Base-by-base conservation (phyloP, 768 basidiomycete species). In the Strobilomyces echinocephalus region DNA sequence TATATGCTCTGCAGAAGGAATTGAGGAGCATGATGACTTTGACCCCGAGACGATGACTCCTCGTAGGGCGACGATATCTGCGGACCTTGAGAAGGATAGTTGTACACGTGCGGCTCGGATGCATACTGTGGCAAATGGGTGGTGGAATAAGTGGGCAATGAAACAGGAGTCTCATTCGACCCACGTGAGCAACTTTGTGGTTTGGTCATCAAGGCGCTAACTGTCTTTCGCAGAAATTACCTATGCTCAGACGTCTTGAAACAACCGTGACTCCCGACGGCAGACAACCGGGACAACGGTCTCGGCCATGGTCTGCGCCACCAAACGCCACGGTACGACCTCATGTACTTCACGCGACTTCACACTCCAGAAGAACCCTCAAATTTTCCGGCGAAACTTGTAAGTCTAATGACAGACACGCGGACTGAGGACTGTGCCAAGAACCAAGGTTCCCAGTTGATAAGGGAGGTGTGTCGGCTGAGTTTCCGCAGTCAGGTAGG, bases 131-230 rank as follows among this genome's bases (percentile, higher is more conserved):
- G 74, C 72, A 41, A 69, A 67, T 43, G 83, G 80, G 18, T 74
- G 82, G 83, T 73, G 76, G 72, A 69, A 75, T 10, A 73, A 72
- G 50, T 84, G 79, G 79, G 74, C 76, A 24, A 61, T 72, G 54
- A 69, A 61, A 41, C 64, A 56, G 44, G 60, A 60, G 36, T 51
- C 61, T 45, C 53, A 49, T 31, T 12, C 41, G 31, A 43, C 28
- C 26, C 55, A 45, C 30, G 71, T 65, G 56, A 63, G 64, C 47
- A 21, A 49, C 48, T 54, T 56, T 46, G 39, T 56, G 49, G 30
- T 26, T 34, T 49, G 16, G 53, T 61, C 30, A 20, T 51, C 56
- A 49, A 52, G 46, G 42, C 31, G 18, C 50, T 57, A 26, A 59
- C 39, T n/a, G n/a, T n/a, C 49, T 31, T 58, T 35, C 50, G 21